Percentiles rank a stretch among this genome's conserved stretches.
Evolutionary conservation across 2,329 filamentous ascomycete genomes (phyloP).

Genomic region (Fusarium sp.): DNA sequence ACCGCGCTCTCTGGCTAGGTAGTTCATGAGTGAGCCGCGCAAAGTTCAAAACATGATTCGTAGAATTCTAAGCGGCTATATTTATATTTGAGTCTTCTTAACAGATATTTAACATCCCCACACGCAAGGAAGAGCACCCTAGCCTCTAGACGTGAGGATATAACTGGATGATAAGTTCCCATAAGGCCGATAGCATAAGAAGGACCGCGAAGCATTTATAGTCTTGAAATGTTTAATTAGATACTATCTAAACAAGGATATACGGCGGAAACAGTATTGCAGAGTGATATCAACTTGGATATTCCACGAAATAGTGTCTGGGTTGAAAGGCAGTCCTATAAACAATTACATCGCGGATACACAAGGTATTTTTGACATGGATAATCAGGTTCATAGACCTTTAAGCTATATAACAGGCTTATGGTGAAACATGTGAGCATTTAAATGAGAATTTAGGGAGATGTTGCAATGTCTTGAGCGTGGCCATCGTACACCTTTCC

Average conservation of each 20-base stretch:
- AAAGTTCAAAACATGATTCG: neutral
- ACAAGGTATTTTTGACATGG: neutral
- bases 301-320: neutral
- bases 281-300: neutral
- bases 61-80: neutral
- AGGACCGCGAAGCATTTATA: neutral
- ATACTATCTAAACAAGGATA: neutral
- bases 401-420: neutral
- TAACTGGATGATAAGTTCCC: neutral
- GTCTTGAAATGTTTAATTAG: neutral
- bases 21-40: neutral
- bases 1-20: neutral
- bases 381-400: neutral
- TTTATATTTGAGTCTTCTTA: neutral
- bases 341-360: neutral
- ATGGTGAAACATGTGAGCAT: neutral
- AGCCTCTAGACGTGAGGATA: neutral
- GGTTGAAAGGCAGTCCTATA: neutral
- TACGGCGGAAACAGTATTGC: neutral
- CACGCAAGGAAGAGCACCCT: neutral
- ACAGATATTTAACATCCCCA: neutral
- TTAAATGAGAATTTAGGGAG: neutral
- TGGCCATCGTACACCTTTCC: neutral
- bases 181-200: neutral
- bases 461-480: neutral